Evolutionary conservation across 306 rosid species (phyloP).

Genomic region (Cucumis melo): DNA sequence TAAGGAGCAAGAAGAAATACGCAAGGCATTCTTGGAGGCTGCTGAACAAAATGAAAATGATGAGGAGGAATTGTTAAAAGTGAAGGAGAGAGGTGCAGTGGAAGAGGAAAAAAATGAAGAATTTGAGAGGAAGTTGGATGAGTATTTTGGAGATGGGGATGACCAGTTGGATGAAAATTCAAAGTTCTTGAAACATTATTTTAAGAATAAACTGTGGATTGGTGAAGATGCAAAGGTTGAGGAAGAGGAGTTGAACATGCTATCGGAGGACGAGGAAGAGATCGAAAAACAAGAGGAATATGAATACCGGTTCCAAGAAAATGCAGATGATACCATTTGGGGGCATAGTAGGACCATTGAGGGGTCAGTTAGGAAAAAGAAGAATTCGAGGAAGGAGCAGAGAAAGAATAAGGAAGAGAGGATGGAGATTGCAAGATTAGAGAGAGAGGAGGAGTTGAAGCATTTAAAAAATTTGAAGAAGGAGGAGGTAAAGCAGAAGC

Average conservation of each 20-base stretch:
- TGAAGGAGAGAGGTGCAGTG: conserved; percentile 13
- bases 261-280: conserved; percentile 62
- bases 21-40: conserved; percentile 42
- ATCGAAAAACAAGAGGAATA: conserved; percentile 71
- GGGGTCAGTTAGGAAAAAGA: conserved; percentile 82
- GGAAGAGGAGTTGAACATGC: conserved; percentile 43
- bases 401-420: conserved; percentile 85
- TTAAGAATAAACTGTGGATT: conserved; percentile 59
- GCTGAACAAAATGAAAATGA: conserved; percentile 33
- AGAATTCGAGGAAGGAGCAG: conserved; percentile 65
- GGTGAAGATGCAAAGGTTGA: conserved; percentile 15
- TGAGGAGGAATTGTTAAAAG: conserved; percentile 37
- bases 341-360: conserved; percentile 62
- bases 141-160: conserved; percentile 44
- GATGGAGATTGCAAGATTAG: conserved; percentile 58
- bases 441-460: conserved; percentile 87
- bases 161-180: conserved; percentile 29
- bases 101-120: conserved; percentile 28
- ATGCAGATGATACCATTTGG: conserved; percentile 54
- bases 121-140: conserved; percentile 39
- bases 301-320: conserved; percentile 71
- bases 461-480: conserved; percentile 80
- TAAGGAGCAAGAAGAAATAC: conserved; percentile 59
- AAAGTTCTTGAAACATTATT: conserved; percentile 41
- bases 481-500: conserved; percentile 68